These are phyloP conservation scores for Aspergillus pseudoviridinutans DNA, from an alignment of 2,329 filamentous ascomycete genomes.

Conservation along the genomic window DNA sequence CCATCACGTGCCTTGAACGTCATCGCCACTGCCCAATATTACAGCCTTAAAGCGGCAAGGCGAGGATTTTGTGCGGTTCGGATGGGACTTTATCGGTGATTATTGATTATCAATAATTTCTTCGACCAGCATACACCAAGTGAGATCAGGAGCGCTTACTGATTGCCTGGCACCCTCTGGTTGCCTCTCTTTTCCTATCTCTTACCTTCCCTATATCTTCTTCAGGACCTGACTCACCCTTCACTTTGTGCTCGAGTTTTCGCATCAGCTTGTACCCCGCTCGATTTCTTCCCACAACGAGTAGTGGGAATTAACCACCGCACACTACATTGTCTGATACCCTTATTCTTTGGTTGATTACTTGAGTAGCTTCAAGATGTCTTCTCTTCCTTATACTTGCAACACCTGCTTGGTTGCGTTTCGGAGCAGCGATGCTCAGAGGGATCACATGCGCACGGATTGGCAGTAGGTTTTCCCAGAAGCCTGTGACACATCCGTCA, in stretches of 20 bases:
- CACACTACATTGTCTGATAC: slow-evolving; percentile 15
- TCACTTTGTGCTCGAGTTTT: neutral
- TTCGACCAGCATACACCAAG: neutral
- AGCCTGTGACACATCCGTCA: neutral
- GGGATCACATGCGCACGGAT: slow-evolving; percentile 95
- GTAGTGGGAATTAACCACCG: slow-evolving; percentile 23
- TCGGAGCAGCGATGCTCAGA: slow-evolving; percentile 86
- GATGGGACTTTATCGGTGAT: slow-evolving; percentile 6
- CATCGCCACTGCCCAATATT: slow-evolving; percentile 7
- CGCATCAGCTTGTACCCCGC: slow-evolving; percentile 16
- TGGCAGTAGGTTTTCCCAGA: slow-evolving; percentile 72
- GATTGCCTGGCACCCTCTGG: neutral
- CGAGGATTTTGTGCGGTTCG: slow-evolving; percentile 13
- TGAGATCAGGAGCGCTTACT: neutral
- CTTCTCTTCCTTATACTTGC: slow-evolving; percentile 88
- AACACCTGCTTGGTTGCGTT: slow-evolving; percentile 98
- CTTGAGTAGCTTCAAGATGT: slow-evolving; percentile 28
- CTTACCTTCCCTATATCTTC: neutral
- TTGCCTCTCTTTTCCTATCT: neutral
- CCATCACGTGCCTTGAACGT: slow-evolving; percentile 12
- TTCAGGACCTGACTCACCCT: neutral
- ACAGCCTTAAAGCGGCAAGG: slow-evolving; percentile 15
- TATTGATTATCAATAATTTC: slow-evolving; percentile 9
- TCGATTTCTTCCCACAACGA: neutral
- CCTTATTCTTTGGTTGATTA: slow-evolving; percentile 20